Percentiles rank a stretch among this genome's conserved stretches.
phyloP scores from a whole-genome alignment of 495 filamentous ascomycete species.

The Podospora sp. region DNA sequence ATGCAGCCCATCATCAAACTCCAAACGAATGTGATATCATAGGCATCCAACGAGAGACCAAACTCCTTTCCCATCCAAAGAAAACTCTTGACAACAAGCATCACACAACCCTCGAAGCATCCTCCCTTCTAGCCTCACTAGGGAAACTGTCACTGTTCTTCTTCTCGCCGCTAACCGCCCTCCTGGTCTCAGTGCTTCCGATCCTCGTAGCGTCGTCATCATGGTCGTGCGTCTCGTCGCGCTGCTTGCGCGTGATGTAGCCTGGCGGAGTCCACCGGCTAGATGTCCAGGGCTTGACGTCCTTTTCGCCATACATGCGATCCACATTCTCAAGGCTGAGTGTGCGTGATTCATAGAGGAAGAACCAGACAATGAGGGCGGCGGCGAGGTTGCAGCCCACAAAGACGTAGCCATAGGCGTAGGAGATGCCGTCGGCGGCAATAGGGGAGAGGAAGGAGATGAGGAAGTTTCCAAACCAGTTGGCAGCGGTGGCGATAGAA shows the following conservation, averaged over 20 bases:
- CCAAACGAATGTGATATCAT: background rate
- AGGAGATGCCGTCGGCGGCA: constrained; percentile 69
- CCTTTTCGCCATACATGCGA: constrained; percentile 67
- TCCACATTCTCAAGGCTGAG: constrained; percentile 73
- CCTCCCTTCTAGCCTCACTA: background rate
- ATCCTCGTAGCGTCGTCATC: constrained; percentile 12
- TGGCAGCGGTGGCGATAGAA: constrained; percentile 70
- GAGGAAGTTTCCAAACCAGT: constrained; percentile 85
- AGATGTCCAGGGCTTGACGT: constrained; percentile 68
- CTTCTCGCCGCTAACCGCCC: background rate
- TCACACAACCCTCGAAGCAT: constrained; percentile 6
- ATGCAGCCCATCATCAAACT: background rate
- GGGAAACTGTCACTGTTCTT: background rate
- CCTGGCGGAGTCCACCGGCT: constrained; percentile 60
- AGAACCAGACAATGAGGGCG: constrained; percentile 73
- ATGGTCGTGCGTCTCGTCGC: constrained; percentile 21
- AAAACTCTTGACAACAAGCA: background rate
- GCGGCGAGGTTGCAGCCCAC: constrained; percentile 68
- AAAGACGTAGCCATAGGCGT: constrained; percentile 79
- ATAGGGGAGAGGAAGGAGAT: constrained; percentile 84
- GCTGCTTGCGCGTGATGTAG: constrained; percentile 34
- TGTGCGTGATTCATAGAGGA: constrained; percentile 71
- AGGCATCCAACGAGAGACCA: background rate
- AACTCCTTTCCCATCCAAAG: background rate
- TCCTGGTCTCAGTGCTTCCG: background rate